Conservation (phyloP, 768 basidiomycete genomes). For the Suillus placidus region DNA sequence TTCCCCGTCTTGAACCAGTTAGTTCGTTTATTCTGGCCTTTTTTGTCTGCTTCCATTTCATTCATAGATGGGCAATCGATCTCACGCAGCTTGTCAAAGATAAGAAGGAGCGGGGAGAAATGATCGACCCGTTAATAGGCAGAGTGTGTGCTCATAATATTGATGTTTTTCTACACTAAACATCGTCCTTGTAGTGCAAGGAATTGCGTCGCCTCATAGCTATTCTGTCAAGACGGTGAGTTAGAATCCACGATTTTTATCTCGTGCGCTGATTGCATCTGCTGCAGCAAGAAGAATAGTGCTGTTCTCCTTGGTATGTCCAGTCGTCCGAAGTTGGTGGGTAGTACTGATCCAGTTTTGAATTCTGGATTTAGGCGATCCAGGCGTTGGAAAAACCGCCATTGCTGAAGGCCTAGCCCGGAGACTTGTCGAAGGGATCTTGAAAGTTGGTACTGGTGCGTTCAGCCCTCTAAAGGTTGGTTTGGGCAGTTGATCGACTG, state of each 20-base stretch:
- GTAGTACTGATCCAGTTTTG: not conserved
- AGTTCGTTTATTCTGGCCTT: not conserved
- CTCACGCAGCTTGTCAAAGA: constrained; percentile 9
- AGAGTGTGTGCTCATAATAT: constrained; percentile 4
- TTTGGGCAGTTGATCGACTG: not conserved
- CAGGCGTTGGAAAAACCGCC: constrained; percentile 12
- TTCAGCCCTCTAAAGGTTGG: not conserved
- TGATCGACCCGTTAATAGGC: constrained; percentile 10
- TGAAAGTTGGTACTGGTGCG: not conserved
- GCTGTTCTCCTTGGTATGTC: constrained; percentile 13
- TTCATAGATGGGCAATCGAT: constrained; percentile 11
- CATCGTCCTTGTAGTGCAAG: not conserved
- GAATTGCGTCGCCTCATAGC: constrained; percentile 9
- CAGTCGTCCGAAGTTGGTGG: not conserved
- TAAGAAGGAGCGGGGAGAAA: constrained; percentile 8
- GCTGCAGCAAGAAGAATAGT: constrained; percentile 14
- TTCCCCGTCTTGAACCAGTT: constrained; percentile 4
- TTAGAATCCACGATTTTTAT: not conserved
- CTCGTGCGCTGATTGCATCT: not conserved
- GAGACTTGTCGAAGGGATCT: constrained; percentile 5
- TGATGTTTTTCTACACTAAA: not conserved
- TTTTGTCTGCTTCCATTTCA: not conserved
- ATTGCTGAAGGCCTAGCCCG: constrained; percentile 13
- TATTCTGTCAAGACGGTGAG: constrained; percentile 6
- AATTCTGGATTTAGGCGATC: constrained; percentile 6